These are phyloP conservation scores for Trypanosoma melophagium DNA, from an alignment of 208 protist species.

Conservation along the genomic window DNA sequence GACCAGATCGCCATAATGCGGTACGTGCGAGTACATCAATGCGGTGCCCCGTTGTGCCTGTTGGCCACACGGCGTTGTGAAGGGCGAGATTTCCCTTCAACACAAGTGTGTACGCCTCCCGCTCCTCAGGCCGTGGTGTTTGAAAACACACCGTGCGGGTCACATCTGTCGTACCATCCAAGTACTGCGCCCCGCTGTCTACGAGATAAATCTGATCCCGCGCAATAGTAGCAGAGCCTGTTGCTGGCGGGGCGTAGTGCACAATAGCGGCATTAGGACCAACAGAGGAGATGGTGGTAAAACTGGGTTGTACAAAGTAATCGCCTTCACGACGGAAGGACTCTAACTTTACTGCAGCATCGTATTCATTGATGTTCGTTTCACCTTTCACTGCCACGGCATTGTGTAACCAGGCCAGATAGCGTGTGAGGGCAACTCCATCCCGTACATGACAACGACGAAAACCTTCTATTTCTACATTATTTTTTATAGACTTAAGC, in stretches of 20 bases:
- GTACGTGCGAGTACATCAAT: constrained; percentile 91
- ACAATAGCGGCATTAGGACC: constrained; percentile 94
- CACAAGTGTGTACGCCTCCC: constrained; percentile 94
- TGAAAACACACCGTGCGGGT: constrained; percentile 95
- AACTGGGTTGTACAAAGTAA: constrained; percentile 91
- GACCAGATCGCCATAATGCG: constrained; percentile 90
- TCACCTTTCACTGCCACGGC: constrained; percentile 50
- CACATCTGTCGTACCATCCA: constrained; percentile 96
- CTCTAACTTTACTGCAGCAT: constrained; percentile 77
- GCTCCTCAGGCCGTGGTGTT: constrained; percentile 52
- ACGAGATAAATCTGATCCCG: constrained; percentile 90
- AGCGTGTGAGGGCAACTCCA: constrained; percentile 89
- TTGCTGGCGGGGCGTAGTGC: constrained; percentile 88
- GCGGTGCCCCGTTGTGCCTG: constrained; percentile 64
- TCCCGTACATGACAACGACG: constrained; percentile 92
- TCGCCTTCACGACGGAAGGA: constrained; percentile 66
- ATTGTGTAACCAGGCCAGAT: constrained; percentile 91
- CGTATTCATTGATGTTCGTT: constrained; percentile 84
- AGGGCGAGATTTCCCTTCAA: constrained; percentile 95
- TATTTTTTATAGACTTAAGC: constrained; percentile 92
- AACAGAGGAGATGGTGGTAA: constrained; percentile 89
- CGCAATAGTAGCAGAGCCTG: constrained; percentile 60
- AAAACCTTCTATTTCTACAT: constrained; percentile 90
- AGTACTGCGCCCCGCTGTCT: constrained; percentile 96
- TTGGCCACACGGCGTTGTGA: constrained; percentile 84